Evolutionary conservation across 345 rosid genomes (phyloP).

Genomic region (Brassica rapa): DNA sequence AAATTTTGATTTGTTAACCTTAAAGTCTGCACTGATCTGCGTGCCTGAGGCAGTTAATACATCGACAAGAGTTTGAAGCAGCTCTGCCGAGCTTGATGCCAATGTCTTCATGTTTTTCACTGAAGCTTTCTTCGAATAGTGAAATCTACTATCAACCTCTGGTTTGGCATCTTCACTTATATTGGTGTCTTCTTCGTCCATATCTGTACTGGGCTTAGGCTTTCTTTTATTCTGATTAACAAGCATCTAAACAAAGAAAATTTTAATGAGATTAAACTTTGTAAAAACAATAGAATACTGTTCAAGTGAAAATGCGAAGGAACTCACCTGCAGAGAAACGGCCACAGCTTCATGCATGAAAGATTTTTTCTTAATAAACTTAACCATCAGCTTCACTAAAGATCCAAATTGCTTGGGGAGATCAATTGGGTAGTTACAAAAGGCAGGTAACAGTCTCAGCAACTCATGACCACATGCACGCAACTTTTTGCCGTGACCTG

Average conservation of each 20-base stretch:
- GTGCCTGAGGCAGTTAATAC: constrained; percentile 51
- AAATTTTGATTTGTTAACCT: constrained; percentile 48
- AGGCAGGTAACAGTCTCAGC: constrained; percentile 74
- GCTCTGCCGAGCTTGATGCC: constrained; percentile 60
- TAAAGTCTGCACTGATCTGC: constrained; percentile 55
- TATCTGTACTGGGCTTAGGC: constrained; percentile 40
- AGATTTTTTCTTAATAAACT: constrained; percentile 55
- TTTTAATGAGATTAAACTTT: not conserved
- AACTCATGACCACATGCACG: constrained; percentile 67
- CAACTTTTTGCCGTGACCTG: constrained; percentile 59
- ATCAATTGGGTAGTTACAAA: constrained; percentile 77
- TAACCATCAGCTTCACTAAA: constrained; percentile 62
- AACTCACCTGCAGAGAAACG: constrained; percentile 68
- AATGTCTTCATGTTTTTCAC: constrained; percentile 64
- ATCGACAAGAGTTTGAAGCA: constrained; percentile 73
- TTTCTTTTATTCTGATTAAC: constrained; percentile 70
- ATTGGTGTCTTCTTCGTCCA: constrained; percentile 33
- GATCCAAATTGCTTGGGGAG: constrained; percentile 50
- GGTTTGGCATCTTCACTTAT: constrained; percentile 38
- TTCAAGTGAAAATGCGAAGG: constrained; percentile 4
- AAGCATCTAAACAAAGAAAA: constrained; percentile 53
- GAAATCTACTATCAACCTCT: constrained; percentile 40
- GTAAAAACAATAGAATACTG: not conserved
- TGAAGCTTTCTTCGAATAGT: constrained; percentile 73
- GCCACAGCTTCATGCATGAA: constrained; percentile 71